Conservation (phyloP, 371 early-diverging fungal species). For the Apophysomyces variabilis region DNA sequence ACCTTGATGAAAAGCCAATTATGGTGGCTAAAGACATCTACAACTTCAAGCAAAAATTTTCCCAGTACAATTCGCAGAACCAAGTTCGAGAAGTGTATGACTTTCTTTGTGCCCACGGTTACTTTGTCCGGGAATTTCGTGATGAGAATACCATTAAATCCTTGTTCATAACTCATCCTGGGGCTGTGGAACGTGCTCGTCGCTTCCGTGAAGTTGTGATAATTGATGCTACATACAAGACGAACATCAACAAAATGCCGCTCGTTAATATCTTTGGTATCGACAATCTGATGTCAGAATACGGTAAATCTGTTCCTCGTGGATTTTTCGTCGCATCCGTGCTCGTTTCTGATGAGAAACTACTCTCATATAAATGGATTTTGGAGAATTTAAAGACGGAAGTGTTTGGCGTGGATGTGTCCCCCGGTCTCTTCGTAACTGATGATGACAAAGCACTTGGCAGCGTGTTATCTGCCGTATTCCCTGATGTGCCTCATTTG, state of each 20-base stretch:
- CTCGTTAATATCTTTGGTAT: constrained; percentile 52
- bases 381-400: neutral
- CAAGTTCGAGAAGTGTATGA: neutral
- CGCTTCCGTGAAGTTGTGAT: constrained; percentile 20
- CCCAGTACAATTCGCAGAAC: too few species aligned
- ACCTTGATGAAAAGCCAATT: neutral
- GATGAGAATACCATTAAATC: neutral
- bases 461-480: neutral
- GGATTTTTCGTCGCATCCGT: neutral
- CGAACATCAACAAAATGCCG: constrained; percentile 57
- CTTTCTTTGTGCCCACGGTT: neutral
- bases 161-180: neutral
- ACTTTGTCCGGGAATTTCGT: neutral
- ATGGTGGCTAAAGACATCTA: constrained; percentile 9
- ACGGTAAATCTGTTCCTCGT: neutral
- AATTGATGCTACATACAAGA: constrained; percentile 46
- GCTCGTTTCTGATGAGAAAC: neutral
- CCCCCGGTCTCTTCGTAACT: constrained; percentile 3
- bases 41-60: neutral
- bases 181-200: neutral
- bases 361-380: constrained; percentile 8
- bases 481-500: neutral
- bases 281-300: constrained; percentile 35
- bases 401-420: neutral
- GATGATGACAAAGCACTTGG: constrained; percentile 12